A percentile compares a stretch with the other conserved stretches of the same genome.
phyloP scores from a whole-genome alignment of 2,329 filamentous ascomycete genomes.

The Grosmannia serpens region DNA sequence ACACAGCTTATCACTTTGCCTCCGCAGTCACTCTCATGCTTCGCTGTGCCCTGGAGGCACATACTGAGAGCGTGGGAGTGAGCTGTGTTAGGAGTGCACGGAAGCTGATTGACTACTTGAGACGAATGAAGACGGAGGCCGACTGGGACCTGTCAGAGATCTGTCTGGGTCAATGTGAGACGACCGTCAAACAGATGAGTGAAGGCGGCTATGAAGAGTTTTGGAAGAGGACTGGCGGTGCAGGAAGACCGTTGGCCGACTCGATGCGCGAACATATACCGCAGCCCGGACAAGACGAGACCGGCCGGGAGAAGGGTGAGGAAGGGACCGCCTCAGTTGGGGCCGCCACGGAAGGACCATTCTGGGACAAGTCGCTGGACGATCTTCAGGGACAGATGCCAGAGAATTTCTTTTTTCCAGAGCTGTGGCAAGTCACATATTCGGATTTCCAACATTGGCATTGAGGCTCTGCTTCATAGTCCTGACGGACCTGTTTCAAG shows the following conservation, averaged over 20 bases:
- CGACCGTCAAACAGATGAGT: background rate
- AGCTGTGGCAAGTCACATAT: constrained; percentile 1
- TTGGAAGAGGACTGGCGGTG: background rate
- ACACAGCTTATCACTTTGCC: constrained; percentile 2
- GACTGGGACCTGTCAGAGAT: constrained; percentile 4
- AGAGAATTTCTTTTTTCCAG: constrained; percentile 3
- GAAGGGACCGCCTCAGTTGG: background rate
- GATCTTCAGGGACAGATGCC: constrained; percentile 1
- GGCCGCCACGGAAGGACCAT: background rate
- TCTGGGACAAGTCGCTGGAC: background rate
- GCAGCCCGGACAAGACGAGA: background rate
- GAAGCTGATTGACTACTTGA: background rate
- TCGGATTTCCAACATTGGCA: background rate
- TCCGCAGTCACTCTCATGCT: constrained; percentile 4
- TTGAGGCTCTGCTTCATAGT: background rate
- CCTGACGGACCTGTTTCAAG: too few species aligned
- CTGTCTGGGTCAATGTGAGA: constrained; percentile 4
- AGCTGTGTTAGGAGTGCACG: background rate
- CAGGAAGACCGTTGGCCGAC: background rate
- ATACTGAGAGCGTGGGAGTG: background rate
- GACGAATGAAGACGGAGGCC: background rate
- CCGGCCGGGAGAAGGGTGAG: background rate
- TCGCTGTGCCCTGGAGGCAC: constrained; percentile 1
- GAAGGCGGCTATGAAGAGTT: constrained; percentile 1
- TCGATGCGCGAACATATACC: background rate